Conservation (phyloP, 768 basidiomycete genomes). For the Podaxis sp. region DNA sequence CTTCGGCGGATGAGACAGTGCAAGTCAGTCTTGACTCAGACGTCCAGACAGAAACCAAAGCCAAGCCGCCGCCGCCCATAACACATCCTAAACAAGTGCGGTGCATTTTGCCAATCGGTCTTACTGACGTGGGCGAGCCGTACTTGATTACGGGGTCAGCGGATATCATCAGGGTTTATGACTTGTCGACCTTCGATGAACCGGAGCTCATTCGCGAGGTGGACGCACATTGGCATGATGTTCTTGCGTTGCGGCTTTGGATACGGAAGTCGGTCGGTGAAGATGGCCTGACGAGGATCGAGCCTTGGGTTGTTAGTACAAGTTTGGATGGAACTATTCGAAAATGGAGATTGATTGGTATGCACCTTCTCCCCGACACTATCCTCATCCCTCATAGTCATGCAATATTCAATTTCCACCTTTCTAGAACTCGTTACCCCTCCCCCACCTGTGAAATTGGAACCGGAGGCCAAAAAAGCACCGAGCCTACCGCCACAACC, state of each 20-base stretch:
- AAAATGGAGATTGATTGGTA: constrained; percentile 77
- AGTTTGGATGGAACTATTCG: constrained; percentile 88
- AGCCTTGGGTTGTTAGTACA: constrained; percentile 81
- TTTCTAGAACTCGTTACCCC: constrained; percentile 41
- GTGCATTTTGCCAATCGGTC: constrained; percentile 64
- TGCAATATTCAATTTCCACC: neutral
- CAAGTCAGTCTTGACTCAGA: constrained; percentile 53
- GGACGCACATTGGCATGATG: constrained; percentile 91
- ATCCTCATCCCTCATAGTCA: neutral
- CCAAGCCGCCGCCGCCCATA: constrained; percentile 49
- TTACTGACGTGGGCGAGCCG: constrained; percentile 64
- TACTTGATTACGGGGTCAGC: constrained; percentile 83
- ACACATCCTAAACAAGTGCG: constrained; percentile 65
- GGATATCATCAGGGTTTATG: constrained; percentile 79
- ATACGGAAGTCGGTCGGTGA: constrained; percentile 43
- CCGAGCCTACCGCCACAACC: constrained; percentile 16
- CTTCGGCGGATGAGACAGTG: constrained; percentile 86
- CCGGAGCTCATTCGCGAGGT: constrained; percentile 70
- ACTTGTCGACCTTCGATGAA: constrained; percentile 65
- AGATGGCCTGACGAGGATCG: constrained; percentile 48
- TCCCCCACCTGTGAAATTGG: constrained; percentile 18
- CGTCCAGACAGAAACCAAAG: constrained; percentile 12
- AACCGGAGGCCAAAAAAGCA: constrained; percentile 13
- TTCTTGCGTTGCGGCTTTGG: constrained; percentile 77
- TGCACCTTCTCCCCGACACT: constrained; percentile 13